These are phyloP conservation scores for Inonotus hispidus DNA, from an alignment of 1,284 basidiomycete genomes.

Conservation along the genomic window DNA sequence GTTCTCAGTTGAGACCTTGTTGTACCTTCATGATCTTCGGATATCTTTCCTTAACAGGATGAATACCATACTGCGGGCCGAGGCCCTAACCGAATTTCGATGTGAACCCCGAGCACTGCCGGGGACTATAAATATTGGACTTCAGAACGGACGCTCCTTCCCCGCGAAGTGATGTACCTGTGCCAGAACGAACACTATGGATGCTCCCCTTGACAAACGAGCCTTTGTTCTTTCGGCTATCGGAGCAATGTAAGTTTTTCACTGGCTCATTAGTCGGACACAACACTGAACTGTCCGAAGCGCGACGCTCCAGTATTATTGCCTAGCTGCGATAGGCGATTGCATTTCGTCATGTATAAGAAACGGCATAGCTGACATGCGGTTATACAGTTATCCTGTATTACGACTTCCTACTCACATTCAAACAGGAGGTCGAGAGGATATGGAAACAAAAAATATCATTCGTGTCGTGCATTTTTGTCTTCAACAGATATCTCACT, in stretches of 20 bases:
- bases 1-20: not conserved
- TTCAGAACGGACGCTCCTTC: not conserved
- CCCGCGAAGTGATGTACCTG: not conserved
- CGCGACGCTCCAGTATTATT: constrained; percentile 11
- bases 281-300: not conserved
- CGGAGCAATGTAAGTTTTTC: not conserved
- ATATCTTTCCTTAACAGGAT: not conserved
- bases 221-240: not conserved
- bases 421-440: not conserved
- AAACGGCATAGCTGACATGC: not conserved
- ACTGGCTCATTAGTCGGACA: not conserved
- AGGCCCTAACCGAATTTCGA: not conserved
- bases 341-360: not conserved
- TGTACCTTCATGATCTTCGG: constrained; percentile 2
- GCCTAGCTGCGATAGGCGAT: constrained; percentile 11
- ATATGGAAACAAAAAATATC: constrained; percentile 14
- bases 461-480: constrained; percentile 5
- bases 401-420: constrained; percentile 14
- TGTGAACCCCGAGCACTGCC: not conserved
- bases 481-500: constrained; percentile 16
- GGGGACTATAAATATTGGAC: not conserved
- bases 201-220: not conserved
- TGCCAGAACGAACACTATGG: not conserved
- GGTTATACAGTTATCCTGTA: constrained; percentile 8
- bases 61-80: not conserved